Percentiles rank a stretch among this genome's conserved stretches.
phyloP scores from a whole-genome alignment of 1,284 basidiomycete species.

The Ceratobasidium sp. region DNA sequence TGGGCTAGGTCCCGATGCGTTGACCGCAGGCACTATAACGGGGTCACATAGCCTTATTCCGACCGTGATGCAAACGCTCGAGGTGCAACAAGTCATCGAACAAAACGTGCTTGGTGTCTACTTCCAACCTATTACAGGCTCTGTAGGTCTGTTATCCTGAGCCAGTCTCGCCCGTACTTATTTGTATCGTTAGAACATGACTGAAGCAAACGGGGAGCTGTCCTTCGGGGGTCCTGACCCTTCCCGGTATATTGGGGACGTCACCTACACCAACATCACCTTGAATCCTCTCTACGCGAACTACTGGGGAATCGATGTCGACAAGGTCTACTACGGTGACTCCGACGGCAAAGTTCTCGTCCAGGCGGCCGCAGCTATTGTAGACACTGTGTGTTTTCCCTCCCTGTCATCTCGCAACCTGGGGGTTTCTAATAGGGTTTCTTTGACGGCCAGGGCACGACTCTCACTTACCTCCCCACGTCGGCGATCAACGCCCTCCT shows the following conservation, averaged over 20 bases:
- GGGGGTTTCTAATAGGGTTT: too few relatives aligned
- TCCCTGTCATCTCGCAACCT: too few relatives aligned
- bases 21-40: conserved; percentile 43
- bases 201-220: conserved; percentile 46
- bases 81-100: conserved; percentile 6
- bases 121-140: conserved; percentile 39
- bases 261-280: conserved; percentile 43
- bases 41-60: conserved; percentile 39
- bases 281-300: conserved; percentile 31
- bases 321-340: conserved; percentile 28
- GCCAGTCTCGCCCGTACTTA: not conserved
- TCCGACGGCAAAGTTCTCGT: not conserved
- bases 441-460: conserved; percentile 25
- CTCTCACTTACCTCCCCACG: conserved; percentile 43
- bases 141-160: not conserved
- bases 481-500: conserved; percentile 29
- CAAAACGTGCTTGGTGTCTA: conserved; percentile 47
- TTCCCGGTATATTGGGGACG: conserved; percentile 38
- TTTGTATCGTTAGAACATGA: conserved; percentile 8
- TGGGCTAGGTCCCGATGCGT: conserved; percentile 42
- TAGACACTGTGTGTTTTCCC: conserved; percentile 28
- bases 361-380: conserved; percentile 17
- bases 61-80: conserved; percentile 42
- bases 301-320: conserved; percentile 43
- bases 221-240: conserved; percentile 46